A percentile compares a stretch with the other conserved stretches of the same genome.
These are phyloP conservation scores for Phlyctochytrium bullatum DNA, from an alignment of 192 early-diverging fungal species.

Conservation along the genomic window DNA sequence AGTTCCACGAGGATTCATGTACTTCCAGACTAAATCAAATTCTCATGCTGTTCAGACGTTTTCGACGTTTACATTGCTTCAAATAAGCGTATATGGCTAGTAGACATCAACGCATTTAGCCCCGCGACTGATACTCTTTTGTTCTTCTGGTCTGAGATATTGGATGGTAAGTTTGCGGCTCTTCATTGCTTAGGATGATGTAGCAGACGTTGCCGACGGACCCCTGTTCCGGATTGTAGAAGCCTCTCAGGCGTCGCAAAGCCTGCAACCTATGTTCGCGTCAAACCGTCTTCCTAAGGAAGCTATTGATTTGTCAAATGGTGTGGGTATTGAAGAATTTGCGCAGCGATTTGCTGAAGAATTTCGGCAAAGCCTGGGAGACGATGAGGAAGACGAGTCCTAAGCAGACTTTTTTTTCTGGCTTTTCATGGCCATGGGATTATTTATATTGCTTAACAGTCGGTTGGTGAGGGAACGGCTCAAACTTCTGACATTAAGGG, in stretches of 20 bases:
- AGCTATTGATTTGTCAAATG: constrained; percentile 70
- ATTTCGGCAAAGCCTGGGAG: constrained; percentile 25
- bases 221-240: constrained; percentile 16
- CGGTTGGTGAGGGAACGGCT: no score
- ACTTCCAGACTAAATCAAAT: constrained; percentile 7
- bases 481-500: no score
- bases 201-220: no score
- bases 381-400: constrained; percentile 4
- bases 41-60: constrained; percentile 53
- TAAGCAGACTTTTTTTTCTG: no score
- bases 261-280: constrained; percentile 54
- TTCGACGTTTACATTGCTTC: constrained; percentile 87
- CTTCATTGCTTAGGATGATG: no score
- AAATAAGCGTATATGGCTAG: constrained; percentile 62
- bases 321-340: constrained; percentile 67
- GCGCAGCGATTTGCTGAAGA: constrained; percentile 48
- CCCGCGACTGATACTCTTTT: constrained; percentile 77
- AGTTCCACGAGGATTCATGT: constrained; percentile 70
- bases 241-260: constrained; percentile 38
- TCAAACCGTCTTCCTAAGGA: constrained; percentile 71
- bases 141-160: constrained; percentile 78
- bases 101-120: constrained; percentile 92
- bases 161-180: no score
- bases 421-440: no score
- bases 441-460: no score